Percentiles rank a stretch among this genome's conserved stretches.
phyloP scores from a whole-genome alignment of 1,284 basidiomycete species.

The Megacollybia platyphylla region DNA sequence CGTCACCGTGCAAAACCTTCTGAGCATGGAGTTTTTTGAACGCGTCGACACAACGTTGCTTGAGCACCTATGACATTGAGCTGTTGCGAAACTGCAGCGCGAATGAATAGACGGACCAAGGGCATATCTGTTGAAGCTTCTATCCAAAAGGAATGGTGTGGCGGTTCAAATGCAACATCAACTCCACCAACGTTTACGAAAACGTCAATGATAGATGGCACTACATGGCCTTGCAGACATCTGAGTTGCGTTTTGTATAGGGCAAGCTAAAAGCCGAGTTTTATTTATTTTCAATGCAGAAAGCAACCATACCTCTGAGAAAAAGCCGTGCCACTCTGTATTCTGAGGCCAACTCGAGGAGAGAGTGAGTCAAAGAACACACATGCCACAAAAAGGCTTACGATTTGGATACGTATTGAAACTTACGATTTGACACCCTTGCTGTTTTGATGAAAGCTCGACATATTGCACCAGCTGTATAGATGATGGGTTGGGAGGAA shows the following conservation, averaged over 20 bases:
- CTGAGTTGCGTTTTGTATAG: constrained; percentile 34
- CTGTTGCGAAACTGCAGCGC: no score
- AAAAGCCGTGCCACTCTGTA: constrained; percentile 24
- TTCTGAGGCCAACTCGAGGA: background rate
- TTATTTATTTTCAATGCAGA: constrained; percentile 9
- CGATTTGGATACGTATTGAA: constrained; percentile 36
- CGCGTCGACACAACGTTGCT: constrained; percentile 33
- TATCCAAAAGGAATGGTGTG: constrained; percentile 42
- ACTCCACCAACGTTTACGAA: constrained; percentile 23
- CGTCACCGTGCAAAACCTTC: constrained; percentile 37
- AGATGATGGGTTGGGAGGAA: background rate
- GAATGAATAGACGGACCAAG: constrained; percentile 9
- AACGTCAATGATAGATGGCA: constrained; percentile 41
- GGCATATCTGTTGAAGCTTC: constrained; percentile 42
- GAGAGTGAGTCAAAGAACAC: background rate
- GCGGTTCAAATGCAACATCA: constrained; percentile 38
- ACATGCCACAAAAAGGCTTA: constrained; percentile 13
- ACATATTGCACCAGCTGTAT: constrained; percentile 25
- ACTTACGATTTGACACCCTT: constrained; percentile 13
- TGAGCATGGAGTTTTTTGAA: constrained; percentile 33
- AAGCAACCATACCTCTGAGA: constrained; percentile 21
- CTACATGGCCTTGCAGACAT: constrained; percentile 35
- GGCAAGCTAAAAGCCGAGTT: constrained; percentile 17
- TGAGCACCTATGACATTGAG: constrained; percentile 14
- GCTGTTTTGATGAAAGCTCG: constrained; percentile 25